Base-by-base conservation (phyloP, 352 stramenopile genomes). In the Phytophthora citricola region DNA sequence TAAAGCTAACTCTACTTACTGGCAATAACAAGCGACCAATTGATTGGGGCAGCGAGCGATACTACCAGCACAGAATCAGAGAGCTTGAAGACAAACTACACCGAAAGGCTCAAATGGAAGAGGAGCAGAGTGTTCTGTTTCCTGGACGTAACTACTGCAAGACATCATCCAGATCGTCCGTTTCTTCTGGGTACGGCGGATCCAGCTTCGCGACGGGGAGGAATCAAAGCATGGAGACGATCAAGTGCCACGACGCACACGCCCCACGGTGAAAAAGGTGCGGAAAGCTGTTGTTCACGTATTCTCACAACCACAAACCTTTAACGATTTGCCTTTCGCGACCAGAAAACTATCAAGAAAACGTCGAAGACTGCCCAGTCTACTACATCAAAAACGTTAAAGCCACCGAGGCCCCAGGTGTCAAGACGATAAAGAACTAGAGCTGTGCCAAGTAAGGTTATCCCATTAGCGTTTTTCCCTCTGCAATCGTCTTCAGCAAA, bases 11-110 rank as follows among this genome's bases (percentile, higher is more conserved):
- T 26, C 1, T 38, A 8, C 38, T 43, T 56, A 47, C 26, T 51
- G 34, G 45, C 20, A 17, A 3, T 51, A 58, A 12, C 26, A 22
- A 68, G 63, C 38, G 43, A 47, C 17, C 38, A 47, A 60, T 58
- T 26, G 20, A 36, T 36, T 36, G 55, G 44, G 58, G 56, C 14
- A 62, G 64, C 38, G 62, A 85, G 29, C 46, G 39, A 7, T 69
- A 63, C 17, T 68, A 79, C 17, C 51, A 72, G 45, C 31, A 58
- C 0, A 58, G 63, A 17, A 71, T 77, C 20, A 54, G 52, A 53
- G 58, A 71, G n/a, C 53, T 81, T 6, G 66, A 81, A 70, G 50
- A 71, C 15, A 61, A 56, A 8, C 20, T 81, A 7, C 60, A 76
- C 22, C 61, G 47, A 46, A 71, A 58, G 45, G 12, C 53, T 17